phyloP scores from a whole-genome alignment of 2,329 filamentous ascomycete genomes.

The Gaeumannomyces sp. region DNA sequence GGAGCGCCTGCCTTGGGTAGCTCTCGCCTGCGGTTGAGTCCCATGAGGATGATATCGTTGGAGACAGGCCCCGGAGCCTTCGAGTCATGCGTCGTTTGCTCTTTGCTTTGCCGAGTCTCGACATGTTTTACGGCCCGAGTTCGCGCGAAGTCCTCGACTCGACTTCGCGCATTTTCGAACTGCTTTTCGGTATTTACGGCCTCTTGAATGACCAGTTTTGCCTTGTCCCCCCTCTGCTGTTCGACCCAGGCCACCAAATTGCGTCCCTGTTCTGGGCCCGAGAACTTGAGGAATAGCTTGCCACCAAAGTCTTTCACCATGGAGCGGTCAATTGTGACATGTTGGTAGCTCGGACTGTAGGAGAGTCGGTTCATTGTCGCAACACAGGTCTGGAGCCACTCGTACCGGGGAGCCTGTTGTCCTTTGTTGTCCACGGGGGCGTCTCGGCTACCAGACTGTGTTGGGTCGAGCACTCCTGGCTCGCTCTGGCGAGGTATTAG shows the following conservation, averaged over 20 bases:
- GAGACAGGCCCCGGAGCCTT: background rate
- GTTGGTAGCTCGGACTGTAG: background rate
- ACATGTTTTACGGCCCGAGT: background rate
- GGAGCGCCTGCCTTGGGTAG: background rate
- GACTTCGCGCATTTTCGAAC: background rate
- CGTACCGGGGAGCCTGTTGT: background rate
- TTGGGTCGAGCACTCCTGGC: background rate
- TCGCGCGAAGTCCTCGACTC: background rate
- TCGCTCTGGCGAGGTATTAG: background rate
- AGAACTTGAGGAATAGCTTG: slow-evolving; percentile 12
- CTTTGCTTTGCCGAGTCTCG: background rate
- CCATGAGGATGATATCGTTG: background rate
- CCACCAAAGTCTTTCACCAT: background rate
- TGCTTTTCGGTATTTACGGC: background rate
- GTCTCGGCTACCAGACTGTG: background rate
- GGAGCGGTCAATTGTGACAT: background rate
- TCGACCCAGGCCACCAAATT: slow-evolving; percentile 7
- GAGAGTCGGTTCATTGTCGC: background rate
- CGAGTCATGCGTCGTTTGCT: background rate
- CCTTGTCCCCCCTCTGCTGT: background rate
- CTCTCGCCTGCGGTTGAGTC: background rate
- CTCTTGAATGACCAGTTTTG: background rate
- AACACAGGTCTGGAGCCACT: slow-evolving; percentile 7
- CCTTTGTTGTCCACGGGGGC: background rate
- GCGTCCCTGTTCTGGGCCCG: slow-evolving; percentile 1